Evolutionary conservation across 176 grass and related monocot species (phyloP), one percentile per base, ranked within the genome.

Genomic region (Eleusine coracana): DNA sequence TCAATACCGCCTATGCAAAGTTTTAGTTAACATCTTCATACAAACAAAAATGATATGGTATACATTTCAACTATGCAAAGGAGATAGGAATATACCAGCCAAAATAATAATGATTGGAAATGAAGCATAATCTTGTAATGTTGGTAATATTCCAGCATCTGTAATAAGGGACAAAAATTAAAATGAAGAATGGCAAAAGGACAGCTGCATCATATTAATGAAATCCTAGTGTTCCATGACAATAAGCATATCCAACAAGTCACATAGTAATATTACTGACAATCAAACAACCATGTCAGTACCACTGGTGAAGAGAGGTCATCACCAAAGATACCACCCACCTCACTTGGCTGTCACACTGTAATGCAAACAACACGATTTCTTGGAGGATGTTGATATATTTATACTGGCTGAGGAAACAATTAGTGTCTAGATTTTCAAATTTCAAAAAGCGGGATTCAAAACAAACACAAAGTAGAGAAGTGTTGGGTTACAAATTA

Each of bases 91-190:
- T 58, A 86, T 98, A 98, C 96, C 91, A 98, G 89, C 96, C 96
- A 93, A 88, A 98, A 98, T 68, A 98, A 88, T 81, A 98, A 89
- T 68, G 96, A 95, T 56, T 95, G 92, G 80, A 95, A 98, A 87
- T 98, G 96, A 83, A 98, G 96, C 0, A 68, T 38, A 34, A 93
- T 88, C 80, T 83, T 93, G 84, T 93, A 86, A 76, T 98, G 91
- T 92, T 90, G 91, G 66, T 95, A 95, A 79, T 98, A 98, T 88
- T 95, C 91, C 91, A 98, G 87, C 96, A 98, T 98, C 96, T 98
- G 87, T 60, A 75, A 87, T 60, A 75, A 87, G 80, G 73, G 88
- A 70, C 48, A 54, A 7, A 44, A 82, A 82, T 63, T 76, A 85
- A 77, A 80, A 72, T 81, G 70, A 49, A 81, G 60, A 88, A 70